A percentile compares a stretch with the other conserved stretches of the same genome.
Conservation (phyloP, 2,329 filamentous ascomycete genomes). For the Sporothrix variecibatus region DNA sequence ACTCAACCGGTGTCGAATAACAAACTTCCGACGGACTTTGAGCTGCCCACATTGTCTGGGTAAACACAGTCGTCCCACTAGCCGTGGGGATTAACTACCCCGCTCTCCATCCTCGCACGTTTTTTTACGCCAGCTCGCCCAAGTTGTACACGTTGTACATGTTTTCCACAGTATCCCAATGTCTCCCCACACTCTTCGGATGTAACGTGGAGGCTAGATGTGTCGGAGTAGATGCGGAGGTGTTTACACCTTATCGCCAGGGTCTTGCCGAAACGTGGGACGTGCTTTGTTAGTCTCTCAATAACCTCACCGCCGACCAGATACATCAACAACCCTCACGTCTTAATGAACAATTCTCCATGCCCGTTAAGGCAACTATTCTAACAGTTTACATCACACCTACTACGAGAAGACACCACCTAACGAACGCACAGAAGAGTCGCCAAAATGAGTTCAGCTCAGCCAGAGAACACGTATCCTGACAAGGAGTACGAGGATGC, state of each 20-base stretch:
- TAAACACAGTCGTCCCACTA: neutral
- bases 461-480: slow-evolving; percentile 34
- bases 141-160: too few relatives aligned
- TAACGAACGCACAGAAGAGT: neutral
- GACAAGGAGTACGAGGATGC: slow-evolving; percentile 43
- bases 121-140: too few relatives aligned
- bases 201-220: neutral
- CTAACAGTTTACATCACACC: too few relatives aligned
- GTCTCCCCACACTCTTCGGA: neutral
- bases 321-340: too few relatives aligned
- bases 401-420: too few relatives aligned
- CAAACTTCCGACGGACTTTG: too few relatives aligned
- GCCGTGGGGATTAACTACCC: neutral
- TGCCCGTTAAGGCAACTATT: too few relatives aligned
- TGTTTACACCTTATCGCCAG: neutral
- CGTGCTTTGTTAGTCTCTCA: neutral
- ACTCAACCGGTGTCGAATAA: too few relatives aligned
- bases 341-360: too few relatives aligned
- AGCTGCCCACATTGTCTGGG: neutral
- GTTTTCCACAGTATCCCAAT: neutral
- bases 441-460: slow-evolving; percentile 1
- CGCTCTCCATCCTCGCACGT: neutral
- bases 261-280: neutral
- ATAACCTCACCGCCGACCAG: too few relatives aligned
- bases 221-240: neutral